Conservation (phyloP, 108 stramenopile species). For the Epithemia pelagica region DNA sequence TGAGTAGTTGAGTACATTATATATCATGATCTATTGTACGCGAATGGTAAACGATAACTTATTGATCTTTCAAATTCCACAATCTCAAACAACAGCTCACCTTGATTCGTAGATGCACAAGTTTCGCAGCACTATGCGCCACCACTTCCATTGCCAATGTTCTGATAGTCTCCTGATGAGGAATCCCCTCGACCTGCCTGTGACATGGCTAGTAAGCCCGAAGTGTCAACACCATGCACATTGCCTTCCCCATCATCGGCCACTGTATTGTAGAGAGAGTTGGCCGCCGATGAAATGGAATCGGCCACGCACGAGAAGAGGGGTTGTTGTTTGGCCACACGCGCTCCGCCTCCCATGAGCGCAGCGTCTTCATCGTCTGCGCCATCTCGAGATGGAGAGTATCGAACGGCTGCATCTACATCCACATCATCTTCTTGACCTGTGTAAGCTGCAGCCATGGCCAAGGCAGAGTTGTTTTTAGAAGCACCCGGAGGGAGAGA, state of each 20-base stretch:
- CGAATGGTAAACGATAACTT: too few relatives aligned
- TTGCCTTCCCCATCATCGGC: constrained; percentile 56
- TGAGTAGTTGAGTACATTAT: too few relatives aligned
- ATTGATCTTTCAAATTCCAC: too few relatives aligned
- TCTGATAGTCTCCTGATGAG: background rate
- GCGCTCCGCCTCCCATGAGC: constrained; percentile 37
- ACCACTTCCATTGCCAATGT: background rate
- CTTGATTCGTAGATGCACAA: too few relatives aligned
- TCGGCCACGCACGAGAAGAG: constrained; percentile 77
- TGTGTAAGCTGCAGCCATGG: background rate
- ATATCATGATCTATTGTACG: too few relatives aligned
- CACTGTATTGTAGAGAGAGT: constrained; percentile 22
- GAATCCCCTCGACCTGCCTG: constrained; percentile 17
- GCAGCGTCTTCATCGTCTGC: constrained; percentile 18
- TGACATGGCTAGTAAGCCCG: constrained; percentile 57
- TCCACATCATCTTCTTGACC: constrained; percentile 29
- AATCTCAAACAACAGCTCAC: too few relatives aligned
- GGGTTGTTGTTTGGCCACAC: constrained; percentile 54
- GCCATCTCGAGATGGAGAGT: constrained; percentile 14
- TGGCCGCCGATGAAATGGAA: constrained; percentile 47
- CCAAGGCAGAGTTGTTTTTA: background rate
- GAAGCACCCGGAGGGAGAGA: constrained; percentile 36
- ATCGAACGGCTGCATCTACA: constrained; percentile 3
- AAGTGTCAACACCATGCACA: constrained; percentile 69
- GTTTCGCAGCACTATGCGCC: too few relatives aligned